These are phyloP conservation scores for Coniferiporia weirii DNA, from an alignment of 1,284 basidiomycete genomes.

Conservation along the genomic window DNA sequence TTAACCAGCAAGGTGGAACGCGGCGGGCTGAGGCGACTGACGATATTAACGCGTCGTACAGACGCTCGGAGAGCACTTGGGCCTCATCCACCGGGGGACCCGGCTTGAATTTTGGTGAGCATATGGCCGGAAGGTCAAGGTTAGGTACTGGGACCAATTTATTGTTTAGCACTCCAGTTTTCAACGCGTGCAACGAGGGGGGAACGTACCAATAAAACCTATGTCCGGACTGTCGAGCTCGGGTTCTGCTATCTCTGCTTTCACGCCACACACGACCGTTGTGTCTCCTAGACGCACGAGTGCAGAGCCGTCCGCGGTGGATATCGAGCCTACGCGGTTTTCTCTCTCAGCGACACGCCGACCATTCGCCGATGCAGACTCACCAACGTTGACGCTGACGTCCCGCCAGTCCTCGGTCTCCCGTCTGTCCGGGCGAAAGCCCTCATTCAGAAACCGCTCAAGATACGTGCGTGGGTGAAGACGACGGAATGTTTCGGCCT, in stretches of 20 bases:
- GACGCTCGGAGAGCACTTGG: constrained; percentile 77
- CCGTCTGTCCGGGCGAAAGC: constrained; percentile 73
- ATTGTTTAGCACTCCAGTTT: background rate
- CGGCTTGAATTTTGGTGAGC: constrained; percentile 89
- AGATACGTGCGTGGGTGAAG: constrained; percentile 80
- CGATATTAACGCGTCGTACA: constrained; percentile 75
- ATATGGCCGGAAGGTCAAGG: constrained; percentile 88
- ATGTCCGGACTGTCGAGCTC: constrained; percentile 67
- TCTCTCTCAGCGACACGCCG: background rate
- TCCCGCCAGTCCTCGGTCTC: constrained; percentile 59
- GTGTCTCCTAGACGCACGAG: constrained; percentile 88
- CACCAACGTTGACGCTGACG: constrained; percentile 68
- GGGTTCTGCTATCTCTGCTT: constrained; percentile 91
- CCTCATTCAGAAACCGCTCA: constrained; percentile 69
- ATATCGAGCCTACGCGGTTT: constrained; percentile 64
- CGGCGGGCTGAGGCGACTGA: constrained; percentile 32
- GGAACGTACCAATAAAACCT: constrained; percentile 74
- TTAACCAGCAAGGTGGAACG: background rate
- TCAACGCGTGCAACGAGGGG: background rate
- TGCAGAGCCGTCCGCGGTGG: constrained; percentile 86
- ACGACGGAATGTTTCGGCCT: constrained; percentile 73
- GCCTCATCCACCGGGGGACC: constrained; percentile 92
- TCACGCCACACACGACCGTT: constrained; percentile 88
- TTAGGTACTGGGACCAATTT: constrained; percentile 61
- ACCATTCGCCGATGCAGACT: constrained; percentile 26